phyloP scores from a whole-genome alignment of 1,284 basidiomycete species.

The Fomitopsis betulina region DNA sequence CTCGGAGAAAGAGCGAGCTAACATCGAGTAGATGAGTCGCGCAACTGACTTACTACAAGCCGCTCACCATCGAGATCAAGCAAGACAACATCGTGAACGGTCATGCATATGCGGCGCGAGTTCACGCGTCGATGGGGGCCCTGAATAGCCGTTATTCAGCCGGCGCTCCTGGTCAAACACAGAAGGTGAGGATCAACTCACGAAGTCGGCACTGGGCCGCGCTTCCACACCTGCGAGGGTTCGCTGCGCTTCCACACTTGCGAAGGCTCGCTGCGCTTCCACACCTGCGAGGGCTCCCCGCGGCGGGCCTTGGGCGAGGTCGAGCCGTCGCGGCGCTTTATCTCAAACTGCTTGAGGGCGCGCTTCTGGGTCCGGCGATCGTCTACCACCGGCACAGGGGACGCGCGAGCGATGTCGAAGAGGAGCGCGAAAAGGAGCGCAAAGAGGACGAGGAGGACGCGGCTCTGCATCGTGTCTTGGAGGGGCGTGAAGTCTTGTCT shows the following conservation, averaged over 20 bases:
- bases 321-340: slow-evolving; percentile 25
- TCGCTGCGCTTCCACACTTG: not conserved
- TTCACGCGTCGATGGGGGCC: not conserved
- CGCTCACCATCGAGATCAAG: not conserved
- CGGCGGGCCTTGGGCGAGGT: slow-evolving; percentile 32
- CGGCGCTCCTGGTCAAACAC: not conserved
- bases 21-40: not conserved
- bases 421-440: slow-evolving; percentile 15
- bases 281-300: slow-evolving; percentile 33
- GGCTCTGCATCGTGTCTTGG: slow-evolving; percentile 15
- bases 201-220: not conserved
- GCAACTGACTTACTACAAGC: not conserved
- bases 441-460: slow-evolving; percentile 17
- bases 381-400: slow-evolving; percentile 8
- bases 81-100: no score
- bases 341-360: slow-evolving; percentile 31
- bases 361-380: slow-evolving; percentile 14
- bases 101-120: not conserved
- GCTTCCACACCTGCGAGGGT: not conserved
- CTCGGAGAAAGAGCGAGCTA: not conserved
- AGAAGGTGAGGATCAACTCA: not conserved
- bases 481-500: not conserved
- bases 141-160: not conserved
- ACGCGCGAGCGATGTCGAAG: slow-evolving; percentile 10
- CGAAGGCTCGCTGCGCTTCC: not conserved